Evolutionary conservation across 331 rosid species (phyloP).

Genomic region (Quercus tomentella): DNA sequence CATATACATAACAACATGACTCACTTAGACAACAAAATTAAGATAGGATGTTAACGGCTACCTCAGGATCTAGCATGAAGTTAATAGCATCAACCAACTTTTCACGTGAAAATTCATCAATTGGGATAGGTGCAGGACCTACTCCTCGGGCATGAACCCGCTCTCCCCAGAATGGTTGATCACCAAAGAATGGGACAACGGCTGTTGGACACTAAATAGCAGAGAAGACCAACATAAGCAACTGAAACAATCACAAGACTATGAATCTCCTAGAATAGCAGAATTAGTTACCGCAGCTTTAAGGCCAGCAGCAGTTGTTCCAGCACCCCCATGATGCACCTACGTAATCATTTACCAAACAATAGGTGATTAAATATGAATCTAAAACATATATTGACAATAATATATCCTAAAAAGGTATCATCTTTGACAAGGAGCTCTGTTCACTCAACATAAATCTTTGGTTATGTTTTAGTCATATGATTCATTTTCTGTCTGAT

Average conservation of each 20-base stretch:
- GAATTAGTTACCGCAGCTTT: slow-evolving; percentile 71
- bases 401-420: not conserved
- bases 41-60: slow-evolving; percentile 20
- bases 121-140: slow-evolving; percentile 92
- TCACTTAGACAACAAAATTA: not conserved
- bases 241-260: not conserved
- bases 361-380: not conserved
- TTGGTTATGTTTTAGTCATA: not conserved
- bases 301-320: slow-evolving; percentile 97
- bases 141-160: slow-evolving; percentile 81
- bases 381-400: not conserved
- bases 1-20: not conserved
- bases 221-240: slow-evolving; percentile 8
- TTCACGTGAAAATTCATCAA: slow-evolving; percentile 56
- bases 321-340: slow-evolving; percentile 99
- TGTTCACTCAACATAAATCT: not conserved
- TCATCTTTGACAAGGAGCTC: not conserved
- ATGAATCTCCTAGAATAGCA: slow-evolving; percentile 1
- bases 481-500: not conserved
- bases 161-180: slow-evolving; percentile 95
- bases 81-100: slow-evolving; percentile 71
- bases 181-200: slow-evolving; percentile 90
- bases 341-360: slow-evolving; percentile 8
- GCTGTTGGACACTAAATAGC: slow-evolving; percentile 81
- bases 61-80: slow-evolving; percentile 82